These are phyloP conservation scores for Stemphylium vesicarium DNA, from an alignment of 2,329 filamentous ascomycete genomes.

Conservation along the genomic window DNA sequence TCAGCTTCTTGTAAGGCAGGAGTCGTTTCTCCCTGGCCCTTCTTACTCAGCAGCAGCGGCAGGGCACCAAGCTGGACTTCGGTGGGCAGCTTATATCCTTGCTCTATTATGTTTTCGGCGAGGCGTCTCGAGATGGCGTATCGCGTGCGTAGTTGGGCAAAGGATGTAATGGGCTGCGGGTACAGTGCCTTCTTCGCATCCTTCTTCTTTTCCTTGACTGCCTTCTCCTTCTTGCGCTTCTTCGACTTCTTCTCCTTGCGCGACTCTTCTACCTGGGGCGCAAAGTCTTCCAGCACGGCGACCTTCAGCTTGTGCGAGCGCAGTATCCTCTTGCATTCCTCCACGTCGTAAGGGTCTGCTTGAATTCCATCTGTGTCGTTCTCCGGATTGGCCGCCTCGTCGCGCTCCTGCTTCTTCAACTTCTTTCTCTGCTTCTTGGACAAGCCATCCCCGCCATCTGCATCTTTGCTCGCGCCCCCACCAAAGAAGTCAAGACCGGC, in stretches of 20 bases:
- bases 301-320: constrained; percentile 85
- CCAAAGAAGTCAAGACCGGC: constrained; percentile 55
- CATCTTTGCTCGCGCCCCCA: constrained; percentile 19
- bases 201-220: constrained; percentile 50
- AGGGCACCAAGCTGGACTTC: constrained; percentile 91
- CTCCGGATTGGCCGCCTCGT: constrained; percentile 9
- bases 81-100: constrained; percentile 87
- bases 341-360: constrained; percentile 61
- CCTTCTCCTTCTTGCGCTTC: constrained; percentile 53
- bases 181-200: constrained; percentile 69
- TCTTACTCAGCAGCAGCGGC: constrained; percentile 72
- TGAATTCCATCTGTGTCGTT: constrained; percentile 1
- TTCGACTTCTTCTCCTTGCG: constrained; percentile 65
- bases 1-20: constrained; percentile 49
- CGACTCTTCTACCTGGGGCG: constrained; percentile 44
- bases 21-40: constrained; percentile 1
- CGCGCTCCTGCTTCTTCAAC: constrained; percentile 13
- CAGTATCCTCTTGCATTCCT: constrained; percentile 75
- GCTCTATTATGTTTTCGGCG: constrained; percentile 77
- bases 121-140: constrained; percentile 79
- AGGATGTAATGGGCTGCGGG: constrained; percentile 80
- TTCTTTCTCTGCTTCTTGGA: constrained; percentile 27
- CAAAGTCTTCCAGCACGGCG: constrained; percentile 67
- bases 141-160: constrained; percentile 71
- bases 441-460: constrained; percentile 8